Conservation (phyloP, 164 flowering plant genomes). For the Pachysandra terminalis region DNA sequence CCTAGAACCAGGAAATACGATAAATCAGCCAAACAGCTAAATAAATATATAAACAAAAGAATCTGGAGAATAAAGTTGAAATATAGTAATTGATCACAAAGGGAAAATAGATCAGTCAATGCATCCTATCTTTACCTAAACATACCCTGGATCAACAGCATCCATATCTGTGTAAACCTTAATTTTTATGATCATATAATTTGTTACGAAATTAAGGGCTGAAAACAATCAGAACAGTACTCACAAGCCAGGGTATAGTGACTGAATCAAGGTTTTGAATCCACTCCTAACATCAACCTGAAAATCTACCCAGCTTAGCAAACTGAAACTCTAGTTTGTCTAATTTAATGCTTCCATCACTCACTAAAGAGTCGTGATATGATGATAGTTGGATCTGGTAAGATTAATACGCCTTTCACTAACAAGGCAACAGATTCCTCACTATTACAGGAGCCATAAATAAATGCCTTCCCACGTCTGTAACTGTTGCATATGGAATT, state of each 20-base stretch:
- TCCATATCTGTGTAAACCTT: no score
- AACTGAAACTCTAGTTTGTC: not conserved
- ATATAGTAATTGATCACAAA: no score
- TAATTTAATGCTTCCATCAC: not conserved
- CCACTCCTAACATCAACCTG: not conserved
- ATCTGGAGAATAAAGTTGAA: not conserved
- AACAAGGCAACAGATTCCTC: not conserved
- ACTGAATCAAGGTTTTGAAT: not conserved
- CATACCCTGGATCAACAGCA: no score
- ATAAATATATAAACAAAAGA: not conserved
- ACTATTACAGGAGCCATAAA: not conserved
- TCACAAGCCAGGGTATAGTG: not conserved
- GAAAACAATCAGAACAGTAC: not conserved
- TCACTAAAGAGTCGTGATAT: no score
- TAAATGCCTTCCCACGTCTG: not conserved
- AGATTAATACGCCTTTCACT: no score
- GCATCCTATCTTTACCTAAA: no score
- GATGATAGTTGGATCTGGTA: no score
- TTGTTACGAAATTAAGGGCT: no score
- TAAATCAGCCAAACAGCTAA: not conserved
- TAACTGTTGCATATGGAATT: no score
- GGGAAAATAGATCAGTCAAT: no score
- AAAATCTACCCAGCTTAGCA: not conserved
- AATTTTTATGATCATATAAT: no score
- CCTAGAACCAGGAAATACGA: constrained; percentile 38